Evolutionary conservation across 495 filamentous ascomycete species (phyloP), one percentile per base, ranked within the genome.

Genomic region (Sordaria brevicollis): DNA sequence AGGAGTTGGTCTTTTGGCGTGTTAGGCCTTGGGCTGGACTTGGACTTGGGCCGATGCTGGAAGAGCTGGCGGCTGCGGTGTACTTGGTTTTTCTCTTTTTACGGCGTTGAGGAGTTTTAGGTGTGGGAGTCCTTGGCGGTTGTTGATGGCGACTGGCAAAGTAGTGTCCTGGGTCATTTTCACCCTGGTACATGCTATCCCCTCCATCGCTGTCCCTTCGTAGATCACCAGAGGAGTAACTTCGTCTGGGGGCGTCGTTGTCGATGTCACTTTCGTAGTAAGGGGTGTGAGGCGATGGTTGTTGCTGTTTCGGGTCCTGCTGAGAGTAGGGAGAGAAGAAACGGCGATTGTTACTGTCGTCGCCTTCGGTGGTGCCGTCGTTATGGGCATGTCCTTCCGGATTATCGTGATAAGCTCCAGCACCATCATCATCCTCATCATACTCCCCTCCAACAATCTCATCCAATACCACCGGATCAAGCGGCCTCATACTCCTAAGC

Each of bases 401-500:
- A 13, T 79, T 78, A 25, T 81, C 78, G 38, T 79, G 81, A 34
- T 78, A 80, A 8, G 73, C 76, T 68, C 75, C 73, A 10, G 69
- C 75, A 36, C 74, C 73, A 15, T 74, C 71, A 10, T 62, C 68
- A 11, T 49, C 43, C 17, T 66, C 69, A 68, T n/a, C 68, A 57
- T 36, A 68, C 25, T 31, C 49, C 33, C 35, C 35, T 9, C 49
- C 29, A 65, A 71, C 70, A 0, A 66, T 34, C 1, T 67, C 33
- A 25, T 81, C 82, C 33, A 88, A 69, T 5, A 85, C 74, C 0
- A 81, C 79, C 1, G 84, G 77, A 41, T 88, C 82, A 21, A 93
- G 78, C 1, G 86, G 84, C 31, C 82, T 86, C 91, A 98, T 97
- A 8, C 86, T 86, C 33, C 88, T 85, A 31, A 99, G 76, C 5